Evolutionary conservation across 495 filamentous ascomycete species (phyloP), one percentile per base, ranked within the genome.

Genomic region (Hypoxylon trugodes): DNA sequence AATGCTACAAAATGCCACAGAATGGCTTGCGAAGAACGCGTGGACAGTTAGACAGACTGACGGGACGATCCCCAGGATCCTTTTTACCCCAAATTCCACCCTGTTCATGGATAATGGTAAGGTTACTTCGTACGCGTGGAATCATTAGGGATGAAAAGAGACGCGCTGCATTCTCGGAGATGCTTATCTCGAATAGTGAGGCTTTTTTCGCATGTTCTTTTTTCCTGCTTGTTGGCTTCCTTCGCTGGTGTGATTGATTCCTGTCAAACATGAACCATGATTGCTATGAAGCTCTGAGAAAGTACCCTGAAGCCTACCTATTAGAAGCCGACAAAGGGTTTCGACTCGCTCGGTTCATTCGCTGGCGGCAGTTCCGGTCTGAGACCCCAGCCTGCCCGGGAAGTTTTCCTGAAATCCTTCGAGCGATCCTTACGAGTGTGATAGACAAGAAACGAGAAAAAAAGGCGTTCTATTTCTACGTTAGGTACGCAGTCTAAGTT

Each of bases 351-450:
- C 47, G 61, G 48, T 48, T 59, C 10, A 35, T 59, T 59, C 56
- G 47, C 16, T 54, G 49, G 33, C 32, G 19, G 28, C 21, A 15
- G 37, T 38, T 57, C 52, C 46, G 60, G 60, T 58, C 25, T 42
- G 51, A 50, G 51, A 52, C 57, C 63, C 57, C 51, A 48, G 57
- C 61, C 50, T 56, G 37, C 52, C n/a, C 63, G 63, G 58, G 57
- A 59, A 40, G 21, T 49, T 47, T 32, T 58, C 42, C 25, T 25
- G 18, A 59, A 66, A 61, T 59, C 52, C 47, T 60, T 37, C 61
- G 22, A 26, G 28, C 37, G 37, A 66, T 58, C 47, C 40, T 50
- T 47, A 41, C 25, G 7, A 47, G 28, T 41, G 46, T 58, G 53
- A 61, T 46, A n/a, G n/a, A n/a, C n/a, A 26, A 52, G 40, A 37